Percentiles rank a stretch among this genome's conserved stretches.
These are phyloP conservation scores for Allantophomopsis cytisporea DNA, from an alignment of 2,329 filamentous ascomycete species.

Conservation along the genomic window DNA sequence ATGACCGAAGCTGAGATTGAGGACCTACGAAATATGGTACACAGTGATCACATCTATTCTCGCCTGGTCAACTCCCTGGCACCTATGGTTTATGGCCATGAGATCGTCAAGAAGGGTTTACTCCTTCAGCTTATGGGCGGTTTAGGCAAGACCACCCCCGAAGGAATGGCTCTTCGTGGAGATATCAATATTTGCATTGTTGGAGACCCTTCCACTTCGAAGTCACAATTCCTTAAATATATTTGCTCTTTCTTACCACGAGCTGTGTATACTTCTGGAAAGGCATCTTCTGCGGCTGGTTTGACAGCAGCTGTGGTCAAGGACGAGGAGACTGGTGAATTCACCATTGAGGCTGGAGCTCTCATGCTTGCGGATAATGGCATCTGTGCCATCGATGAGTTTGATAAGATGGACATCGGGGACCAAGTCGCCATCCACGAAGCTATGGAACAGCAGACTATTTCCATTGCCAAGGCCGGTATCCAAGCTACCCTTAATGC, in stretches of 20 bases:
- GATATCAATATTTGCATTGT: slow-evolving; percentile 99
- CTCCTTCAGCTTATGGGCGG: slow-evolving; percentile 93
- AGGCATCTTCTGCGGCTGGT: slow-evolving; percentile 94
- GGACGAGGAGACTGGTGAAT: slow-evolving; percentile 96
- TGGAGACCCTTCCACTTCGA: slow-evolving; percentile 91
- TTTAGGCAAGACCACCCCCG: slow-evolving; percentile 79
- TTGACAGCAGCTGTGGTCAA: slow-evolving; percentile 94
- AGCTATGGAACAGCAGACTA: slow-evolving; percentile 99
- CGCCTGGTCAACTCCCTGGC: slow-evolving; percentile 87
- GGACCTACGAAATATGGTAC: slow-evolving; percentile 84
- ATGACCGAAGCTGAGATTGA: slow-evolving; percentile 81
- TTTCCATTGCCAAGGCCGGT: slow-evolving; percentile 95
- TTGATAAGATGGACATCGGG: slow-evolving; percentile 97
- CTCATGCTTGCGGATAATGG: slow-evolving; percentile 96
- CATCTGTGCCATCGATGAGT: slow-evolving; percentile 96
- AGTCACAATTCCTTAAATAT: slow-evolving; percentile 97
- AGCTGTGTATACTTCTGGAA: slow-evolving; percentile 94
- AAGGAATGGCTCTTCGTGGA: slow-evolving; percentile 90
- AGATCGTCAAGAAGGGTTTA: slow-evolving; percentile 94
- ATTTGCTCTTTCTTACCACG: slow-evolving; percentile 94
- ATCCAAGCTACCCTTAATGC: slow-evolving; percentile 97
- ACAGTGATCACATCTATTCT: slow-evolving; percentile 89
- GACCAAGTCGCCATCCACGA: slow-evolving; percentile 99
- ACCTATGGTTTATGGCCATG: slow-evolving; percentile 94
- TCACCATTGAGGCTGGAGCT: slow-evolving; percentile 95